Evolutionary conservation across 2,329 filamentous ascomycete species (phyloP).

Genomic region (Aotearoamyces nothofagi): DNA sequence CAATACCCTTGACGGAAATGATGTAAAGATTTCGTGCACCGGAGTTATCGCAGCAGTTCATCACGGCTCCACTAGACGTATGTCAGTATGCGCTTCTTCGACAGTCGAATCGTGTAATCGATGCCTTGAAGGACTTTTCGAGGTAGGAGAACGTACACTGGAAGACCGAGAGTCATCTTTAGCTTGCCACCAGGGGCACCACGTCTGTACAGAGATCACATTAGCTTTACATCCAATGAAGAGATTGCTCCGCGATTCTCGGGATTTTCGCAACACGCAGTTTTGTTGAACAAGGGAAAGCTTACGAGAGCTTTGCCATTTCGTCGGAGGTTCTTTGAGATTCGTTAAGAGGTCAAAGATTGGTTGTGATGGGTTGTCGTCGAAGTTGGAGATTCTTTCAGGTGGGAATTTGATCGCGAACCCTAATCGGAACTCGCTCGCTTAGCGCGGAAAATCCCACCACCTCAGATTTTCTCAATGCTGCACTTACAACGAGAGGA

Average conservation of each 20-base stretch:
- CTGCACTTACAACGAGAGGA: too few relatives aligned
- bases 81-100: slow-evolving; percentile 5
- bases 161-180: slow-evolving; percentile 99
- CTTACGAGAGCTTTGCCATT: slow-evolving; percentile 52
- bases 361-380: too few relatives aligned
- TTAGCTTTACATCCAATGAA: background rate
- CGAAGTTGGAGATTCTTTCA: too few relatives aligned
- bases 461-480: too few relatives aligned
- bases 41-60: slow-evolving; percentile 99
- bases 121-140: slow-evolving; percentile 3
- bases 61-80: slow-evolving; percentile 71
- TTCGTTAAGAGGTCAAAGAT: slow-evolving; percentile 13
- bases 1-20: slow-evolving; percentile 98
- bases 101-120: too few relatives aligned
- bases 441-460: too few relatives aligned
- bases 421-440: too few relatives aligned
- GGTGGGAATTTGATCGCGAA: too few relatives aligned
- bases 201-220: slow-evolving; percentile 35
- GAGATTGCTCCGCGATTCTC: too few relatives aligned
- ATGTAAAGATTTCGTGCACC: slow-evolving; percentile 98
- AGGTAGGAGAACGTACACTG: slow-evolving; percentile 61
- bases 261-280: slow-evolving; percentile 1
- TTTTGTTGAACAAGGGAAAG: slow-evolving; percentile 15
- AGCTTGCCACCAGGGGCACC: slow-evolving; percentile 99
- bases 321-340: slow-evolving; percentile 26